Base-by-base conservation (phyloP, 371 early-diverging fungal genomes). In the Rhizopus stolonifer region DNA sequence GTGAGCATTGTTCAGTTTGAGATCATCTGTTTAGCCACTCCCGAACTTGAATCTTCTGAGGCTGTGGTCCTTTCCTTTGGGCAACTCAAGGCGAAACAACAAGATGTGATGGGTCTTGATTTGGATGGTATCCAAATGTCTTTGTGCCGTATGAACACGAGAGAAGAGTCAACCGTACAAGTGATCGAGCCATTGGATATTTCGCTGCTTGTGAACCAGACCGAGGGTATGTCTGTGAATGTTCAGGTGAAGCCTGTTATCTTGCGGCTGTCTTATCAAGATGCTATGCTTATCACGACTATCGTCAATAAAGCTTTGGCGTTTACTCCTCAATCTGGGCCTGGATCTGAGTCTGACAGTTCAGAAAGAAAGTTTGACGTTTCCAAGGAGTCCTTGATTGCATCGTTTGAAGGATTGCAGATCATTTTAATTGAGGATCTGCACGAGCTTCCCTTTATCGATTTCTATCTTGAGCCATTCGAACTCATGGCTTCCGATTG, bases 111-210 rank as follows among this genome's bases (percentile, higher is more conserved):
- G 49, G 72, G 79, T 0, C 54, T 91, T 5, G 72, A 82, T 17
- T 69, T 94, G 31, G 82, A 90, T 21, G 82, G 90, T 23, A 79
- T 95, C 32, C 88, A 93, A 22, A 90, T 96, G 84, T 77, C 87
- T n/a, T 74, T 98, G 46, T 96, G 95, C 75, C 84, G 84, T 21
- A 93, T 96, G 88, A 87, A 92, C 61, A 75, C 78, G 32, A 65
- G 84, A 13, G 77, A 79, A 3, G 87, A 88, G 36, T 91, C 94
- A 0, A 66, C 80, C 1, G 60, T 93, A 50, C 84, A 86, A 7
- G 87, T 96, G 49, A 84, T 97, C 46, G 89, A 96, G 47, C 84
- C 87, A 36, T 90, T 94, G 60, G 85, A 89, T 38, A 60, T 92
- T 11, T 75, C 80, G 1, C 38, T 89, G 13, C 76, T 77, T 0